phyloP scores from a whole-genome alignment of 441 rosid genomes.

The Aleurites moluccanus region DNA sequence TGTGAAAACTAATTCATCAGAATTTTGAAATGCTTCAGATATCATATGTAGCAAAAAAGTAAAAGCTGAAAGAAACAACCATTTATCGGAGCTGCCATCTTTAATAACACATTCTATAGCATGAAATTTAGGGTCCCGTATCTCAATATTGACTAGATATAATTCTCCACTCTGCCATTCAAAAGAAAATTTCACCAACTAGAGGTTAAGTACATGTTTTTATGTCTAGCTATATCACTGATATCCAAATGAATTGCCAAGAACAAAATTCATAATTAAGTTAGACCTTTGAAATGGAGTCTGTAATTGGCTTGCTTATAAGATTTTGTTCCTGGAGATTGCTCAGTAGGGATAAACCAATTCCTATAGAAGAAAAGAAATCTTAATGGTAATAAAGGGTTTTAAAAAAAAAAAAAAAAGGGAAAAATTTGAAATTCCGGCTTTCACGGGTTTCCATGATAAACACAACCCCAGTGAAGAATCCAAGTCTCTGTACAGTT shows the following conservation, averaged over 20 bases:
- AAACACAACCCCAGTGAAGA: slow-evolving; percentile 69
- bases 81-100: slow-evolving; percentile 58
- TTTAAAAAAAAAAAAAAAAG: not conserved
- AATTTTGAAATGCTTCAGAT: slow-evolving; percentile 17
- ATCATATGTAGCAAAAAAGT: not conserved
- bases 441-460: slow-evolving; percentile 51
- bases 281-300: slow-evolving; percentile 52
- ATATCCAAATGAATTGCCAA: slow-evolving; percentile 10
- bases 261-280: slow-evolving; percentile 16
- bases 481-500: slow-evolving; percentile 57
- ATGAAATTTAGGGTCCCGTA: slow-evolving; percentile 50
- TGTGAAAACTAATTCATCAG: slow-evolving; percentile 14
- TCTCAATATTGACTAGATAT: slow-evolving; percentile 50
- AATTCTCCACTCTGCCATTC: slow-evolving; percentile 45
- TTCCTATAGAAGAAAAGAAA: slow-evolving; percentile 35
- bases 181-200: slow-evolving; percentile 6
- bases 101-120: slow-evolving; percentile 66
- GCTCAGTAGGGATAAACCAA: slow-evolving; percentile 56
- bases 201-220: not conserved
- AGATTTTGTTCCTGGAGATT: slow-evolving; percentile 33
- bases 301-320: slow-evolving; percentile 54
- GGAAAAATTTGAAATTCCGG: not conserved
- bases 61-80: slow-evolving; percentile 34
- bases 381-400: not conserved
- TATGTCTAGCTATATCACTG: not conserved